Conservation (phyloP, 2,329 filamentous ascomycete genomes). For the Colletotrichum sansevieriae region DNA sequence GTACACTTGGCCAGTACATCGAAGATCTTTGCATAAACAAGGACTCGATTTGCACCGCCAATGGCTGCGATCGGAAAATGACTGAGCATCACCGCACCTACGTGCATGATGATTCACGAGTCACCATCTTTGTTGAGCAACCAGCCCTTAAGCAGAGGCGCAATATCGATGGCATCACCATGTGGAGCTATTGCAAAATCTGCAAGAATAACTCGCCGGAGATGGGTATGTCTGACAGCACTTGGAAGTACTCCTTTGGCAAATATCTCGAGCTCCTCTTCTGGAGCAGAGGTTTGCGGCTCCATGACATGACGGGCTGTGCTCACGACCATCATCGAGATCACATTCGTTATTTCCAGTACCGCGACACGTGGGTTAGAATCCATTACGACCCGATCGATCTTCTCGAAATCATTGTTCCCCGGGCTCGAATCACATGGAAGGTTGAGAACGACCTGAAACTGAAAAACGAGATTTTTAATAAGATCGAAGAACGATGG, state of each 20-base stretch:
- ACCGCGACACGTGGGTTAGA: slow-evolving; percentile 85
- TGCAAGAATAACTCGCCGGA: slow-evolving; percentile 92
- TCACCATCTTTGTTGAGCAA: slow-evolving; percentile 87
- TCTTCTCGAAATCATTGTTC: slow-evolving; percentile 93
- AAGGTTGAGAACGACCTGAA: slow-evolving; percentile 95
- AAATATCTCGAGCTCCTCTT: slow-evolving; percentile 99
- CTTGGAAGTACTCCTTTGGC: slow-evolving; percentile 98
- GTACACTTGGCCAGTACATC: slow-evolving; percentile 93
- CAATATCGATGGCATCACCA: slow-evolving; percentile 78
- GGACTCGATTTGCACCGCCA: slow-evolving; percentile 81
- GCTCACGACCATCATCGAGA: slow-evolving; percentile 93
- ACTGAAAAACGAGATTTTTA: slow-evolving; percentile 93
- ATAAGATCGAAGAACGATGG: slow-evolving; percentile 83
- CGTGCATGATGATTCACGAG: slow-evolving; percentile 93
- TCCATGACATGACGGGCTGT: slow-evolving; percentile 78
- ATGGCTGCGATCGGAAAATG: slow-evolving; percentile 90
- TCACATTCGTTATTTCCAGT: slow-evolving; percentile 92
- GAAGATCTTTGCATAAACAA: slow-evolving; percentile 87
- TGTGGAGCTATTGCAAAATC: slow-evolving; percentile 97
- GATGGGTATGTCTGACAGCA: slow-evolving; percentile 91
- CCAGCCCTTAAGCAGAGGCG: slow-evolving; percentile 61
- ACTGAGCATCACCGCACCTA: slow-evolving; percentile 95
- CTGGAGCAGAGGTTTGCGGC: slow-evolving; percentile 88
- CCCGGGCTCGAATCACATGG: slow-evolving; percentile 91
- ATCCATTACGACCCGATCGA: slow-evolving; percentile 95